Conservation (phyloP, 768 basidiomycete genomes). For the Crassisporium funariophilum region DNA sequence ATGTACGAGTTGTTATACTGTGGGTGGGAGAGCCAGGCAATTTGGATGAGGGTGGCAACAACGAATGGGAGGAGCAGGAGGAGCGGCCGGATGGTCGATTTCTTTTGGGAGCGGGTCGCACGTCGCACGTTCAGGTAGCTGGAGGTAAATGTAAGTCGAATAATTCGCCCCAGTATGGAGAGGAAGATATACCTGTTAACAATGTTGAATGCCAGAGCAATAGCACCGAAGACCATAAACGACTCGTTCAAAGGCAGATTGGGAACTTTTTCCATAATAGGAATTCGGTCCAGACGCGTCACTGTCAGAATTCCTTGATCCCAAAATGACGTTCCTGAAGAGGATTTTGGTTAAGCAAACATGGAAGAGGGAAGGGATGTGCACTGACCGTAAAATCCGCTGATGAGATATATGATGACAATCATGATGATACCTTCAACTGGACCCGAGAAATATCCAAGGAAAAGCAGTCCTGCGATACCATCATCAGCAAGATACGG, state of each 20-base stretch:
- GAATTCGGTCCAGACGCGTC: constrained; percentile 53
- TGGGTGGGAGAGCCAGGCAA: constrained; percentile 81
- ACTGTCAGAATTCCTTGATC: constrained; percentile 67
- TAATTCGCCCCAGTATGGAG: neutral
- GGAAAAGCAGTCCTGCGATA: constrained; percentile 76
- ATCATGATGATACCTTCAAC: constrained; percentile 96
- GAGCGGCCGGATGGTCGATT: constrained; percentile 56
- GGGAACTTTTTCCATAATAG: constrained; percentile 54
- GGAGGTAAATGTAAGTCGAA: neutral
- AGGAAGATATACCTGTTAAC: constrained; percentile 53
- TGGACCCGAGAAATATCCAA: constrained; percentile 93
- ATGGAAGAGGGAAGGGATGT: neutral
- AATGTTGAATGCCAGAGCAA: constrained; percentile 82
- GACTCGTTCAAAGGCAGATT: constrained; percentile 79
- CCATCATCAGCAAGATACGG: neutral
- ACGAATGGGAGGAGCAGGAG: constrained; percentile 81
- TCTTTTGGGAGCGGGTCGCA: constrained; percentile 41
- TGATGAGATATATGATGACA: constrained; percentile 70
- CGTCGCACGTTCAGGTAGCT: constrained; percentile 83
- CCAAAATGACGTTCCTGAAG: constrained; percentile 78
- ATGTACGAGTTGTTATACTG: constrained; percentile 61
- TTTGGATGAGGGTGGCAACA: constrained; percentile 66
- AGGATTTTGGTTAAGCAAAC: neutral
- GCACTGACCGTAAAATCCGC: constrained; percentile 69
- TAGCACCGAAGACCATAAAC: constrained; percentile 81